A percentile compares a stretch with the other conserved stretches of the same genome.
These are phyloP conservation scores for Chytridiales sp. DNA, from an alignment of 371 early-diverging fungal species.

Conservation along the genomic window DNA sequence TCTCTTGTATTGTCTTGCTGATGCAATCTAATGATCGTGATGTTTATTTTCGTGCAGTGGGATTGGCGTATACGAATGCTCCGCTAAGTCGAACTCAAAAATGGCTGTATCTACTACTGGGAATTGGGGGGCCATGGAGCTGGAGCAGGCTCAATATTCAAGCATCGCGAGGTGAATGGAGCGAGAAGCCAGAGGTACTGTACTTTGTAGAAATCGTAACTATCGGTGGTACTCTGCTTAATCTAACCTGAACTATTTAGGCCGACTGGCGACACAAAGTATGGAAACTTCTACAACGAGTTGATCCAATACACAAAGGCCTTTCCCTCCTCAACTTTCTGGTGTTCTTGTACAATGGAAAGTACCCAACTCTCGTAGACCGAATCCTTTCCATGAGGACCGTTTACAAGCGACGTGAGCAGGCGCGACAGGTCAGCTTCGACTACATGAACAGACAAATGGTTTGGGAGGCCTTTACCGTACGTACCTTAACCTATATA, in stretches of 20 bases:
- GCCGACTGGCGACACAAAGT: slow-evolving; percentile 55
- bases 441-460: slow-evolving; percentile 92
- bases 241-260: slow-evolving; percentile 23
- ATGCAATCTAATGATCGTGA: too few species aligned
- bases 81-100: slow-evolving; percentile 61
- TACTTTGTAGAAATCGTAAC: too few species aligned
- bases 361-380: slow-evolving; percentile 76
- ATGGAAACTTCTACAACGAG: slow-evolving; percentile 65
- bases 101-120: slow-evolving; percentile 56
- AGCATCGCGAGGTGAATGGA: slow-evolving; percentile 75
- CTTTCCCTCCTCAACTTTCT: slow-evolving; percentile 76
- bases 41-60: too few species aligned
- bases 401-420: slow-evolving; percentile 73
- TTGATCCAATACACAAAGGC: slow-evolving; percentile 65
- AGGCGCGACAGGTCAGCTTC: slow-evolving; percentile 78
- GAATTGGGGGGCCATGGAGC: slow-evolving; percentile 72
- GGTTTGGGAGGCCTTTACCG: slow-evolving; percentile 93
- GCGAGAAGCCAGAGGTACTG: slow-evolving; percentile 68
- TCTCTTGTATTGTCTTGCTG: too few species aligned
- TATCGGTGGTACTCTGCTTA: neutral
- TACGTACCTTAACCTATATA: slow-evolving; percentile 35
- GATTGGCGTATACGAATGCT: slow-evolving; percentile 61
- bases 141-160: slow-evolving; percentile 64
- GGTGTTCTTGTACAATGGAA: slow-evolving; percentile 79
- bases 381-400: slow-evolving; percentile 78